Evolutionary conservation across 208 protist genomes (phyloP).

Genomic region (Trypanosoma scelopori): DNA sequence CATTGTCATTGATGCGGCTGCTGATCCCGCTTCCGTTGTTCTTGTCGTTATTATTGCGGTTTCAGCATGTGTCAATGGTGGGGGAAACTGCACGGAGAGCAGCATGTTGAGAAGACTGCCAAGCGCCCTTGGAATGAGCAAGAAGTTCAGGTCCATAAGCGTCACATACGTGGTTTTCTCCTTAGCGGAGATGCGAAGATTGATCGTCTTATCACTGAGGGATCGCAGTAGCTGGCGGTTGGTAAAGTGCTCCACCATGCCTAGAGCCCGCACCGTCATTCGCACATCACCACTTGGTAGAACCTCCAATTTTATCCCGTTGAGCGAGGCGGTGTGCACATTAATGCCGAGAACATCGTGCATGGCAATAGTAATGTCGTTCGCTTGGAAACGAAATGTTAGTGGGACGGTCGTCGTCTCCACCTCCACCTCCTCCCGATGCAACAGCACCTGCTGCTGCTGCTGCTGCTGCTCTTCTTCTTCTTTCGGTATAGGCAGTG

Average conservation of each 20-base stretch:
- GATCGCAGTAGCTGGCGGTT: slow-evolving; percentile 50
- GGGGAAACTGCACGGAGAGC: slow-evolving; percentile 62
- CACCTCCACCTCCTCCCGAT: neutral
- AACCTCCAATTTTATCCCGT: slow-evolving; percentile 37
- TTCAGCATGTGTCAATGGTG: neutral
- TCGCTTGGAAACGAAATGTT: slow-evolving; percentile 49
- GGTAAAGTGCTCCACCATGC: slow-evolving; percentile 65
- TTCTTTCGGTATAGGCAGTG: neutral
- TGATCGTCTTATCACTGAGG: slow-evolving; percentile 21
- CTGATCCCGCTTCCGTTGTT: neutral
- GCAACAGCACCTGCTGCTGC: neutral
- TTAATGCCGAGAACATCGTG: slow-evolving; percentile 61
- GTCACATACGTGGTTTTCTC: slow-evolving; percentile 37
- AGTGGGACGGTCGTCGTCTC: slow-evolving; percentile 13
- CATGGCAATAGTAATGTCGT: slow-evolving; percentile 50
- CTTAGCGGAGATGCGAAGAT: slow-evolving; percentile 24
- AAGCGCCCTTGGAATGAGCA: slow-evolving; percentile 57
- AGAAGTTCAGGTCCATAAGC: slow-evolving; percentile 47
- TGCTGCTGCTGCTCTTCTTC: slow-evolving; percentile 4
- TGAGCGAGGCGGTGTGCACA: slow-evolving; percentile 60
- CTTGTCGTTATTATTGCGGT: neutral
- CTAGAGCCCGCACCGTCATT: slow-evolving; percentile 41
- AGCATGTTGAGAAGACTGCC: slow-evolving; percentile 71
- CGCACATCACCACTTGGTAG: slow-evolving; percentile 37
- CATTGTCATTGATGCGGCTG: neutral